Evolutionary conservation across 2,329 filamentous ascomycete genomes (phyloP), one percentile per base, ranked within the genome.

Genomic region (Colletotrichum melonis): DNA sequence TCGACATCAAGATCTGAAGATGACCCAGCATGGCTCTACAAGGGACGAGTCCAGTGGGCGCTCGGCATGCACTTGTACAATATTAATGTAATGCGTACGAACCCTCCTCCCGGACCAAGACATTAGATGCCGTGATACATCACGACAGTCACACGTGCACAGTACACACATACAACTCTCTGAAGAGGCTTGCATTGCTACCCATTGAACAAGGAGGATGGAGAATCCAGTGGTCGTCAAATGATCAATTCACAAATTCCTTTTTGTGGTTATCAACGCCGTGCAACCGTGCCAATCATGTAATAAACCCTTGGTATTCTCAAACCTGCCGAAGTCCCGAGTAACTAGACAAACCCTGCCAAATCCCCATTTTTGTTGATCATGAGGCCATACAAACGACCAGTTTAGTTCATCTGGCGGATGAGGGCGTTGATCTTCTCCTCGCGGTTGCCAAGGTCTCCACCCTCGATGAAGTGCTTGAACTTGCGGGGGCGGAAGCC

Each of bases 391-490:
- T 46, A 26, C 22, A 9, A 9, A 11, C 35, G 52, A 35, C 30
- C 38, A 46, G 63, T 78, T 84, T 97, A 99, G 92, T 98, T 98
- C 97, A 98, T 98, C 90, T 97, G 95, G 87, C 94, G 92, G 89
- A 99, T 93, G 84, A 98, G 92, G 82, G 87, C 90, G 88, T 98
- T 98, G 92, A 98, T 98, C 89, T 95, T 92, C 82, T 98, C 95
- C 91, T 99, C 97, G 79, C 97, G 94, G 92, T 99, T 98, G 86
- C 97, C 97, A 81, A 97, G 89, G 87, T 99, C 97, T 93, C 97
- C 97, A 87, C 96, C 97, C 91, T 98, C 94, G 77, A 98, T 94
- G 89, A 94, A 98, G 90, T 98, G 95, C 91, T 95, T 97, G 92
- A 98, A 98, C 91, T 98, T 99, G 88, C 97, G 91, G 81, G 93